A percentile compares a stretch with the other conserved stretches of the same genome.
Conservation (phyloP, 768 basidiomycete species). For the Lepiota brunneoincarnata region DNA sequence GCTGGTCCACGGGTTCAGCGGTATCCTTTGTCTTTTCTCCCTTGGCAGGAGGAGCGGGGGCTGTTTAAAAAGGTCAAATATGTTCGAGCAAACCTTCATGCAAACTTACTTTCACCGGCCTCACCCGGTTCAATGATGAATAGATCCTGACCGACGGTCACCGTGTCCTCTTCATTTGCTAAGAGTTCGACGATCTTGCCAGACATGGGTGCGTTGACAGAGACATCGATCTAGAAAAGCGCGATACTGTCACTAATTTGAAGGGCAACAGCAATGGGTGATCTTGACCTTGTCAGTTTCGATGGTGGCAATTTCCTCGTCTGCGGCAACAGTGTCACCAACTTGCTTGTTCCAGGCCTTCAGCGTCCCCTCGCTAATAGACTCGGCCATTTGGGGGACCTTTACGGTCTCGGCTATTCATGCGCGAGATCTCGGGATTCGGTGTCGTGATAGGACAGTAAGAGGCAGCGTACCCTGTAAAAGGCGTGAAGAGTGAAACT, state of each 20-base stretch:
- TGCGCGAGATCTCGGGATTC: not conserved
- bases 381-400: constrained; percentile 97
- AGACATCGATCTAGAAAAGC: constrained; percentile 81
- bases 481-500: constrained; percentile 70
- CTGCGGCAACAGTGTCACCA: constrained; percentile 85
- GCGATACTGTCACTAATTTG: constrained; percentile 7
- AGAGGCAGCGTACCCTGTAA: constrained; percentile 55
- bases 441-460: not conserved
- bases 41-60: constrained; percentile 30
- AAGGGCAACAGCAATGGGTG: constrained; percentile 15
- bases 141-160: constrained; percentile 91
- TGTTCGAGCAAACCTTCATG: no score
- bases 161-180: constrained; percentile 91
- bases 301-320: constrained; percentile 97
- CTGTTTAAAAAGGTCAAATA: constrained; percentile 7
- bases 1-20: constrained; percentile 45
- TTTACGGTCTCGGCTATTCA: constrained; percentile 78
- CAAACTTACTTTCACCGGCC: constrained; percentile 42
- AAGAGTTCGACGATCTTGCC: constrained; percentile 87
- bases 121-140: constrained; percentile 88
- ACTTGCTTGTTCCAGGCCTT: constrained; percentile 93
- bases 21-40: constrained; percentile 36
- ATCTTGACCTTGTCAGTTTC: constrained; percentile 92
- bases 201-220: constrained; percentile 88
- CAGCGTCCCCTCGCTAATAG: constrained; percentile 95